phyloP scores from a whole-genome alignment of 352 stramenopile species.

The Phytophthora syringae region DNA sequence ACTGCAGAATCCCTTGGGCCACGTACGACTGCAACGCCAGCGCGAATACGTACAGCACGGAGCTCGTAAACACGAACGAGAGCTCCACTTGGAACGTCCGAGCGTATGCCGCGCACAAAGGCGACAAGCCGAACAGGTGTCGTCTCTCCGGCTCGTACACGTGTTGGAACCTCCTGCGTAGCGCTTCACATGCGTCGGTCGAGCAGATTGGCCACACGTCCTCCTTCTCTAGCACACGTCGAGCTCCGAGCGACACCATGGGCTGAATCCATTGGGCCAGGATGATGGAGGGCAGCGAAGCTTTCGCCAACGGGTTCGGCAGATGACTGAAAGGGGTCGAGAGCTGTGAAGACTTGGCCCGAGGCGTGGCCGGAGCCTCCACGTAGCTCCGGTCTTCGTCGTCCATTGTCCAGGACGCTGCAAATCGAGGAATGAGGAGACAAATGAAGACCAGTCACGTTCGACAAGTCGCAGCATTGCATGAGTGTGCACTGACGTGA shows the following conservation, averaged over 20 bases:
- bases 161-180: not conserved
- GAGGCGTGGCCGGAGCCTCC: conserved; percentile 14
- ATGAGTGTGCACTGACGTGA: too few relatives aligned
- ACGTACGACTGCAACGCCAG: conserved; percentile 38
- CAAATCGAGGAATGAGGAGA: conserved; percentile 9
- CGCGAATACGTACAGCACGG: conserved; percentile 36
- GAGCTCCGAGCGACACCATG: conserved; percentile 38
- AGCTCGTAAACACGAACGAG: conserved; percentile 16
- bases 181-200: conserved; percentile 16
- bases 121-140: conserved; percentile 27
- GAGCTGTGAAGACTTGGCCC: not conserved
- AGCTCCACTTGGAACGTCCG: conserved; percentile 23
- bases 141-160: not conserved
- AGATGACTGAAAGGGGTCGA: conserved; percentile 18
- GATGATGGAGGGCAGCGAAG: conserved; percentile 37
- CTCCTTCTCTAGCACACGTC: conserved; percentile 31
- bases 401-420: conserved; percentile 10
- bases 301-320: conserved; percentile 42
- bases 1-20: conserved; percentile 35
- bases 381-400: conserved; percentile 8
- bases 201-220: conserved; percentile 41
- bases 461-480: conserved; percentile 14
- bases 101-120: conserved; percentile 19
- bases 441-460: too few relatives aligned
- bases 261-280: conserved; percentile 45